A percentile compares a stretch with the other conserved stretches of the same genome.
These are phyloP conservation scores for Symbiodinium natans DNA, from an alignment of 73 alveolate species.

Conservation along the genomic window DNA sequence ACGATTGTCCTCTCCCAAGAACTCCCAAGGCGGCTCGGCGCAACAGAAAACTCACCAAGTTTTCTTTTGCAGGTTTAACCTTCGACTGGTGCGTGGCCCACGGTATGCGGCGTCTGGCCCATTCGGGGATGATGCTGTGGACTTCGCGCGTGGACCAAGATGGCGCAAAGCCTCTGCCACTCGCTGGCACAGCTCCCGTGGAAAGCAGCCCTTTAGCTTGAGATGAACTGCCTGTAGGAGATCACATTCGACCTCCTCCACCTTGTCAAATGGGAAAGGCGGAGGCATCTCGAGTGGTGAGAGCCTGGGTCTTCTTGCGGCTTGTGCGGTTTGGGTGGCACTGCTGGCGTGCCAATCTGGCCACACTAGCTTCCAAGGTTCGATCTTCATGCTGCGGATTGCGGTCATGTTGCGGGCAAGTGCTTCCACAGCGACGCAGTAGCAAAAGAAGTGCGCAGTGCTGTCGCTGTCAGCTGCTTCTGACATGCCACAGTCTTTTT, in stretches of 20 bases:
- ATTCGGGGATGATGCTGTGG: constrained; percentile 43
- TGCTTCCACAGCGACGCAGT: background rate
- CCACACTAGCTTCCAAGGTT: background rate
- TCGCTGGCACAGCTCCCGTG: no score
- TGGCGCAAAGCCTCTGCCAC: background rate
- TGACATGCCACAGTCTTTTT: no score
- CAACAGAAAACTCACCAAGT: no score
- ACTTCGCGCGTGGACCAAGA: constrained; percentile 19
- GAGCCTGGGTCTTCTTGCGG: no score
- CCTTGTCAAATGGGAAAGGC: constrained; percentile 34
- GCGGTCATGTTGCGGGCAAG: background rate
- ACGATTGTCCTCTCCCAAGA: constrained; percentile 3
- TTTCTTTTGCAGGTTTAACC: background rate
- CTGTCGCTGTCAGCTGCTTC: background rate
- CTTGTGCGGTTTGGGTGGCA: no score
- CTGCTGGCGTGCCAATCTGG: background rate
- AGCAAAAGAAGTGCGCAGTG: background rate
- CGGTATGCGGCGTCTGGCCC: constrained; percentile 68
- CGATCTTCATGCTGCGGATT: background rate
- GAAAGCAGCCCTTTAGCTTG: no score
- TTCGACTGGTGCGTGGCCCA: constrained; percentile 31
- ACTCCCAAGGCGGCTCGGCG: no score
- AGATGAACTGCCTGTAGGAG: background rate
- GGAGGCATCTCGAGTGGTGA: constrained; percentile 40
- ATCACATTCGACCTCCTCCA: constrained; percentile 6